Percentiles rank a stretch among this genome's conserved stretches.
These are phyloP conservation scores for Chaetomidium leptoderma DNA, from an alignment of 495 filamentous ascomycete genomes.

Conservation along the genomic window DNA sequence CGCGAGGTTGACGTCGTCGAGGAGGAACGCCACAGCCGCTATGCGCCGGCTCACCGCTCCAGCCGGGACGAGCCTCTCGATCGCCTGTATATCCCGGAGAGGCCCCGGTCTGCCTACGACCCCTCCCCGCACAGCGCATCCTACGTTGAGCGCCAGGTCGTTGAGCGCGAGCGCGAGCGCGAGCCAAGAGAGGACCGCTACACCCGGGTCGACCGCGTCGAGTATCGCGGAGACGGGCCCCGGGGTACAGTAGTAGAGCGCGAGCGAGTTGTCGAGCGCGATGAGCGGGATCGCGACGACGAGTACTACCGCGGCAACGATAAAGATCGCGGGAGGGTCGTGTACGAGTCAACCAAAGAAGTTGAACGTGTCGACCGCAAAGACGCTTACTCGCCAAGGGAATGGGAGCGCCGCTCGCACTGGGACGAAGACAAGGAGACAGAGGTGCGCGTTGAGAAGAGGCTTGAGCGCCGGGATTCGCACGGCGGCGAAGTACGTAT, in stretches of 20 bases:
- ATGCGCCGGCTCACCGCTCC: conserved; percentile 33
- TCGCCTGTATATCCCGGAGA: conserved; percentile 43
- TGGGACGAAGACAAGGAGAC: conserved; percentile 40
- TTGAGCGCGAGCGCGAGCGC: conserved; percentile 42
- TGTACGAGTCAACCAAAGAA: conserved; percentile 41
- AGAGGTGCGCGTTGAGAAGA: conserved; percentile 44
- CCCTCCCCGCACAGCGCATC: conserved; percentile 35
- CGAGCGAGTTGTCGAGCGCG: conserved; percentile 34
- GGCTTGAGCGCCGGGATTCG: conserved; percentile 39
- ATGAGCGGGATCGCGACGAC: conserved; percentile 30
- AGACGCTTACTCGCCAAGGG: conserved; percentile 21
- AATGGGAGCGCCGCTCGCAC: conserved; percentile 39
- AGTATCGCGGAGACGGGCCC: conserved; percentile 31
- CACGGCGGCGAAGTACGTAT: conserved; percentile 43
- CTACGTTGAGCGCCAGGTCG: conserved; percentile 30
- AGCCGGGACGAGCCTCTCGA: conserved; percentile 40
- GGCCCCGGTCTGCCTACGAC: conserved; percentile 43
- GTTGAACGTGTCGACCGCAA: conserved; percentile 32
- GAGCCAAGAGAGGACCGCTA: conserved; percentile 45
- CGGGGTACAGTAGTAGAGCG: conserved; percentile 35
- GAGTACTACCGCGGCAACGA: conserved; percentile 24
- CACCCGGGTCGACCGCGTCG: conserved; percentile 25
- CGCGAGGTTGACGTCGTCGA: conserved; percentile 46
- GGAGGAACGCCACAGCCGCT: conserved; percentile 45
- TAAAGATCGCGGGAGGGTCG: conserved; percentile 29